Evolutionary conservation across 768 basidiomycete species (phyloP).

Genomic region (Lanmaoa pseudosensibilis): DNA sequence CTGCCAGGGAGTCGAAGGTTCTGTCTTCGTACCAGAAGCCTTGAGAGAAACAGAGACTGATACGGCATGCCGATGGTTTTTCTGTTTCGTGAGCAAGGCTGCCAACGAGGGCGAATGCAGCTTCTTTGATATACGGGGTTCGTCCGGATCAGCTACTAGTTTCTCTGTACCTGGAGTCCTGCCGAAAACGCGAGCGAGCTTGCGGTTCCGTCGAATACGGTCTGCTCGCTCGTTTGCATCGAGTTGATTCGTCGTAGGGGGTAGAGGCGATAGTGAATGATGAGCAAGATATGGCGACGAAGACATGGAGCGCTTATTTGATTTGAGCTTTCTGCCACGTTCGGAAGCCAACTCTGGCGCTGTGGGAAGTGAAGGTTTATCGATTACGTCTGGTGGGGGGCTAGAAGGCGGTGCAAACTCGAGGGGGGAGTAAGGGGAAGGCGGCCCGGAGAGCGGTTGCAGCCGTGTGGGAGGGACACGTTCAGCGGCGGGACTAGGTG

Average conservation of each 20-base stretch:
- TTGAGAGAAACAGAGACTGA: slow-evolving; percentile 31
- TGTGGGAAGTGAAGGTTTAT: slow-evolving; percentile 47
- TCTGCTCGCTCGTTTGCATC: slow-evolving; percentile 66
- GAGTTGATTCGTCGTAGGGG: slow-evolving; percentile 70
- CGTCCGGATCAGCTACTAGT: slow-evolving; percentile 25
- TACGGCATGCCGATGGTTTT: slow-evolving; percentile 32
- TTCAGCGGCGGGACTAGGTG: slow-evolving; percentile 26
- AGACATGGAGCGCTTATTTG: slow-evolving; percentile 30
- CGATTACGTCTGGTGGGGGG: background rate
- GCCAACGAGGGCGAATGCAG: slow-evolving; percentile 26
- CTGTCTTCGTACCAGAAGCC: slow-evolving; percentile 19
- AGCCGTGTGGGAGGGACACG: background rate
- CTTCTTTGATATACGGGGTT: slow-evolving; percentile 24
- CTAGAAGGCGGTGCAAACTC: slow-evolving; percentile 29
- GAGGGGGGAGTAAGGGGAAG: slow-evolving; percentile 32
- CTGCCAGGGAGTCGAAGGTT: slow-evolving; percentile 35
- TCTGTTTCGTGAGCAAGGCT: slow-evolving; percentile 32
- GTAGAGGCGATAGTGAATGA: slow-evolving; percentile 33
- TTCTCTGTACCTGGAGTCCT: slow-evolving; percentile 54
- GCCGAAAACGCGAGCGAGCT: slow-evolving; percentile 80
- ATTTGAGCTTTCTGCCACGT: slow-evolving; percentile 26
- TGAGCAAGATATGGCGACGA: slow-evolving; percentile 27
- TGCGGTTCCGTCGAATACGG: slow-evolving; percentile 69
- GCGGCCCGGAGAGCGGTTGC: slow-evolving; percentile 24
- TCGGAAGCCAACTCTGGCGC: slow-evolving; percentile 48